Evolutionary conservation across 2,329 filamentous ascomycete species (phyloP), one percentile per base, ranked within the genome.

Genomic region (Coniochaeta prunicola): DNA sequence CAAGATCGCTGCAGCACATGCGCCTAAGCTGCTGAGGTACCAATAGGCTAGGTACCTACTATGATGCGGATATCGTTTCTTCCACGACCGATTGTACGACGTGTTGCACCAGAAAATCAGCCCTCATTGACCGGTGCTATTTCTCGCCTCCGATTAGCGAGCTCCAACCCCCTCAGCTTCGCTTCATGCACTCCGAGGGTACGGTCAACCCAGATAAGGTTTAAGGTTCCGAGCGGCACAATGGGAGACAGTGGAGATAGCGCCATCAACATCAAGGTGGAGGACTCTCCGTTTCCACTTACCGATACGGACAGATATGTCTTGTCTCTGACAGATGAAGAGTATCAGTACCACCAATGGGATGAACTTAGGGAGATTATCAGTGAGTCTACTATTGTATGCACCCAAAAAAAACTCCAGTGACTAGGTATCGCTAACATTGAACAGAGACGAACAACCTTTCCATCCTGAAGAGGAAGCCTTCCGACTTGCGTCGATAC

Each of bases 401-500:
- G n/a, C 31, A 45, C 48, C 42, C 15, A 12, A 13, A 50, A 17
- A 24, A 53, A 42, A 45, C 54, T 28, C 24, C 8, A 50, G 45
- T 17, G 24, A 30, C 24, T 4, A 40, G n/a, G n/a, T 13, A 10
- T 50, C 17, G 45, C 21, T 56, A 19, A 56, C 54, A 19, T 30
- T 56, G 13, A 17, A 12, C 61, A 84, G 77, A 72, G 57, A 74
- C 70, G 57, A 87, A 87, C 67, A 75, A 87, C 36, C 86, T 97
- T 60, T 84, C 89, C 62, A 79, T 82, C 26, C 87, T 97, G 65
- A 90, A 91, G 69, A 83, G 93, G 38, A 85, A 87, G 59, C 92
- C 93, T 1, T 92, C 88, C 28, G 89, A 96, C 65, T 77, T 96
- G 61, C 82, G 89, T 57, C 82, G 82, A 42, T 97, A 97, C 69